Evolutionary conservation across 1,284 basidiomycete genomes (phyloP).

Genomic region (Puccinia horiana): DNA sequence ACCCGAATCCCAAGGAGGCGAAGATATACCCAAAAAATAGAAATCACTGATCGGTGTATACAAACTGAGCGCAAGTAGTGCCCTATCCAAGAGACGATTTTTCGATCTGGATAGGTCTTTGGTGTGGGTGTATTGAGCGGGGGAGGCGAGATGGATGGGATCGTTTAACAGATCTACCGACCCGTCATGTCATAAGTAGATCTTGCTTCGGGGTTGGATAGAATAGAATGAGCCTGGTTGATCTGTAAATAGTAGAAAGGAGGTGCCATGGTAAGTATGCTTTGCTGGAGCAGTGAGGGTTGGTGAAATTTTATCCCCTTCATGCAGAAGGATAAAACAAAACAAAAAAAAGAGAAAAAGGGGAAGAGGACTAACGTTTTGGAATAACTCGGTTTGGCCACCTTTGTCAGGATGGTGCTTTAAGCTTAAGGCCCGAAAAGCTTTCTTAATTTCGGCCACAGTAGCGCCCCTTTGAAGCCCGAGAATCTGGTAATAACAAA

Average conservation of each 20-base stretch:
- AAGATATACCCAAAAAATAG: too few species aligned
- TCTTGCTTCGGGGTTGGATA: background rate
- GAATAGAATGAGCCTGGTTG: slow-evolving; percentile 13
- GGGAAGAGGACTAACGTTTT: background rate
- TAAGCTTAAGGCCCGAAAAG: slow-evolving; percentile 76
- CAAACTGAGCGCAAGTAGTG: too few species aligned
- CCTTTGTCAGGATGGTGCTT: slow-evolving; percentile 37
- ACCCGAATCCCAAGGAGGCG: too few species aligned
- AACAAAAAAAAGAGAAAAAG: background rate
- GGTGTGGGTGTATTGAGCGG: too few species aligned
- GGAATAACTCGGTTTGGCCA: slow-evolving; percentile 17
- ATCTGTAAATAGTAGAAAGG: background rate
- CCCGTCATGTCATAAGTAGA: background rate
- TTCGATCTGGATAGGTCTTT: too few species aligned
- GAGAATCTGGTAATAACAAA: slow-evolving; percentile 64
- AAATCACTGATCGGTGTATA: too few species aligned
- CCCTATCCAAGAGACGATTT: too few species aligned
- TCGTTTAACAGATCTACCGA: background rate
- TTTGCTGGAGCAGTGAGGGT: too few species aligned
- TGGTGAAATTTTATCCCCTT: background rate
- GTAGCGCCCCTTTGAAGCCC: slow-evolving; percentile 83
- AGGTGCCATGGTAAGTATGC: background rate
- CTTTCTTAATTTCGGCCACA: slow-evolving; percentile 88
- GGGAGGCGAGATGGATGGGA: background rate
- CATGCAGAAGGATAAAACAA: background rate